Evolutionary conservation across 768 basidiomycete genomes (phyloP).

Genomic region (Sporobolomyces roseus): DNA sequence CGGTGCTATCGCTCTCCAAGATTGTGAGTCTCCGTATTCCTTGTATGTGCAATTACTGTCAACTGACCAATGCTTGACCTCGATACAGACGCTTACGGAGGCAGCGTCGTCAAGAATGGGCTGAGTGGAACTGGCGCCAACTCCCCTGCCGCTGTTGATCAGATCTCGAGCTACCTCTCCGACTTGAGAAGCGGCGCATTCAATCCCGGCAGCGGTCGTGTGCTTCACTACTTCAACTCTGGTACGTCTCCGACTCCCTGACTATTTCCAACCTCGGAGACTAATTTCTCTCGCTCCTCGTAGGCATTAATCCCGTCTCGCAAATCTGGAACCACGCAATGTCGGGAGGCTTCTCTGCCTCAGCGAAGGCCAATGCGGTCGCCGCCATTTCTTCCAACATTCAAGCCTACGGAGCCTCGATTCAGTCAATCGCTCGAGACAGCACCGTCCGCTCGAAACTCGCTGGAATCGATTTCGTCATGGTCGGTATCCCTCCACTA

Average conservation of each 20-base stretch:
- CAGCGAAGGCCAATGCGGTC: conserved; percentile 18
- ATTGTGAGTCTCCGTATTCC: conserved; percentile 23
- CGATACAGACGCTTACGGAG: conserved; percentile 33
- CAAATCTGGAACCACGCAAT: conserved; percentile 33
- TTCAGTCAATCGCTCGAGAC: conserved; percentile 21
- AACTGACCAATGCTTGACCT: no score
- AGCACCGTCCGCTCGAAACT: background rate
- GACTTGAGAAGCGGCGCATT: conserved; percentile 20
- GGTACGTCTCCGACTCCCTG: background rate
- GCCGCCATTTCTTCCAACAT: conserved; percentile 18
- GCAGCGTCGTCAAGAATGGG: conserved; percentile 29
- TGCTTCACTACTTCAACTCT: conserved; percentile 34
- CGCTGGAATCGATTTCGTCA: conserved; percentile 23
- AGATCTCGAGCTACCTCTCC: conserved; percentile 24
- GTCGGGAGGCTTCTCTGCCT: background rate
- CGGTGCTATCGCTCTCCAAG: conserved; percentile 11
- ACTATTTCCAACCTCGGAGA: background rate
- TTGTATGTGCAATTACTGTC: background rate
- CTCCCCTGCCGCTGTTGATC: conserved; percentile 30
- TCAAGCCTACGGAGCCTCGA: background rate
- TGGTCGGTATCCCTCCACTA: conserved; percentile 36
- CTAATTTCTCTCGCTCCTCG: background rate
- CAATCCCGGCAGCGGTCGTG: conserved; percentile 5
- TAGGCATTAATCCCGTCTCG: conserved; percentile 32
- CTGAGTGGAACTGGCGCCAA: conserved; percentile 21